Evolutionary conservation across 2,329 filamentous ascomycete species (phyloP).

Genomic region (Chaetomium globosum): DNA sequence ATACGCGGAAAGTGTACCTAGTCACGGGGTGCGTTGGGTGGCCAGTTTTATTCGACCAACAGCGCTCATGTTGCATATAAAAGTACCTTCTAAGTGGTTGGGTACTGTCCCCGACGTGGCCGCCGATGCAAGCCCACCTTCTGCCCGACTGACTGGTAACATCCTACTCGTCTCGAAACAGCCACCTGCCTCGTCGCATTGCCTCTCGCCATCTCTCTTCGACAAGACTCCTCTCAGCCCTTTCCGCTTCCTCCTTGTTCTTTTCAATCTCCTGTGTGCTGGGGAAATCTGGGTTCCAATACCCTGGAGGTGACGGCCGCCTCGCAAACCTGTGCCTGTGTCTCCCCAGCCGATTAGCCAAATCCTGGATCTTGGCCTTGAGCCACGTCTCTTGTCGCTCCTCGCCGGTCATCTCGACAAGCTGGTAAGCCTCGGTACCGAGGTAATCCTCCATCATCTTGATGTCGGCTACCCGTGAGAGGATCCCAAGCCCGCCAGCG

Average conservation of each 20-base stretch:
- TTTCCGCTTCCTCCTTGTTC: conserved; percentile 67
- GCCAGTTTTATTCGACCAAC: background rate
- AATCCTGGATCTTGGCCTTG: conserved; percentile 71
- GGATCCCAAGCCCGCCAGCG: conserved; percentile 43
- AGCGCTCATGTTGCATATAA: conserved; percentile 8
- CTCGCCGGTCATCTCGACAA: conserved; percentile 59
- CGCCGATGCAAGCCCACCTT: background rate
- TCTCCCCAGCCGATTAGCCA: conserved; percentile 75
- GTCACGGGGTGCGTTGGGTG: background rate
- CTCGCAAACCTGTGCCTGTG: conserved; percentile 76
- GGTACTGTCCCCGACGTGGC: conserved; percentile 1
- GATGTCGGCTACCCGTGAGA: conserved; percentile 47
- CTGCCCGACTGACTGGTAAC: conserved; percentile 17
- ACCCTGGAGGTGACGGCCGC: conserved; percentile 76
- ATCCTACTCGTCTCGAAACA: conserved; percentile 75
- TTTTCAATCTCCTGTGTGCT: conserved; percentile 76
- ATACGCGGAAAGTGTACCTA: background rate
- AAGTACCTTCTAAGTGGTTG: background rate
- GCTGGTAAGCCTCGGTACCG: conserved; percentile 60
- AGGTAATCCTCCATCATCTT: conserved; percentile 59
- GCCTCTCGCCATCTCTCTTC: conserved; percentile 79
- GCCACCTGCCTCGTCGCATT: conserved; percentile 75
- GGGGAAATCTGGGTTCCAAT: conserved; percentile 89
- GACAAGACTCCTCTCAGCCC: conserved; percentile 65
- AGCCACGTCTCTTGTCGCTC: conserved; percentile 69